Conservation (phyloP, 179 eudicot species). For the Gypsophila paniculata region DNA sequence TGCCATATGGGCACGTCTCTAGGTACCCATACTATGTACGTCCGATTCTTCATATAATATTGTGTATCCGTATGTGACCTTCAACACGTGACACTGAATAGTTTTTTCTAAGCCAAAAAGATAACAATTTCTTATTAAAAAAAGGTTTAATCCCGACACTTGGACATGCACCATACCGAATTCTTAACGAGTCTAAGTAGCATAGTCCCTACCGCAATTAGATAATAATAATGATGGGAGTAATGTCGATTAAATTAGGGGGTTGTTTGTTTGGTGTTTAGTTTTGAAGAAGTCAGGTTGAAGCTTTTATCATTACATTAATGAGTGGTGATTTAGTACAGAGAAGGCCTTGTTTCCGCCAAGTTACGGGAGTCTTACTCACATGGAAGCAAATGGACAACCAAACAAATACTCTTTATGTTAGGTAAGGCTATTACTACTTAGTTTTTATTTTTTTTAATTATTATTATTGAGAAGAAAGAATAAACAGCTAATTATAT, state of each 20-base stretch:
- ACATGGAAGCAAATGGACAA: conserved; percentile 29
- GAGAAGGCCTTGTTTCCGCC: conserved; percentile 21
- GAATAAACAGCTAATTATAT: neutral
- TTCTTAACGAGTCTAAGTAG: no score
- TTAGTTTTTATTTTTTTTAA: neutral
- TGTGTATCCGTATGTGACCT: no score
- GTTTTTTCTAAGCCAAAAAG: no score
- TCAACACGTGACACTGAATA: no score
- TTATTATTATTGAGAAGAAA: neutral
- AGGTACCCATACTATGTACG: no score
- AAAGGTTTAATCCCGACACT: no score
- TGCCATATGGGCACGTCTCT: no score
- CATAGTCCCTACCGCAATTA: conserved; percentile 15
- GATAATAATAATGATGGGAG: neutral
- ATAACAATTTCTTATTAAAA: no score
- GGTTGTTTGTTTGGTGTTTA: conserved; percentile 19
- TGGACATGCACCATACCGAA: no score
- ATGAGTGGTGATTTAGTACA: conserved; percentile 20
- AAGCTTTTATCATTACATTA: conserved; percentile 18
- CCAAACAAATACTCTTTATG: conserved; percentile 15
- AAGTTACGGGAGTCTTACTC: conserved; percentile 22
- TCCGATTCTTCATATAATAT: no score
- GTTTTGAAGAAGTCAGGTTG: conserved; percentile 24
- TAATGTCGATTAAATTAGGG: conserved; percentile 2
- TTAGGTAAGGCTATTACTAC: conserved; percentile 24